phyloP scores from a whole-genome alignment of 139 green algal species.

The Penium margaritaceum region DNA sequence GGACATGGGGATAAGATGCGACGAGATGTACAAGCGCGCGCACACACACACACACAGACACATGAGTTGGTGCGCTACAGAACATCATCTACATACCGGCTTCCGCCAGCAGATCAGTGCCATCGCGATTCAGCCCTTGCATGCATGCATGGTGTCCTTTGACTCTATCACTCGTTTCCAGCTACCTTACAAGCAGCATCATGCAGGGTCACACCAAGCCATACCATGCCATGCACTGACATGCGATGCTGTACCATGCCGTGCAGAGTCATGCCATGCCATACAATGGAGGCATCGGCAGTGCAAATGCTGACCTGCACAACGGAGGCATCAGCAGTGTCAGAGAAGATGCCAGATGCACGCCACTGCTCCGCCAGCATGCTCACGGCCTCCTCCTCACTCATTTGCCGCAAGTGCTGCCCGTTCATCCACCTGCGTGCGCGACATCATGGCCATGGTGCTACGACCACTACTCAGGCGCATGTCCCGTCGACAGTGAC shows the following conservation, averaged over 20 bases:
- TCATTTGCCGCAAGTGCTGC: constrained; percentile 72
- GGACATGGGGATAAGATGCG: not conserved
- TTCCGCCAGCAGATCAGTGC: too few species aligned
- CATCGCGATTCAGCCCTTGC: too few species aligned
- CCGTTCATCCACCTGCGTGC: constrained; percentile 58
- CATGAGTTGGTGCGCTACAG: not conserved
- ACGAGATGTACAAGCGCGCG: not conserved
- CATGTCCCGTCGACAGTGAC: not conserved
- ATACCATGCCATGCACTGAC: not conserved
- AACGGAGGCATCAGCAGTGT: not conserved
- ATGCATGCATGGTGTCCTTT: not conserved
- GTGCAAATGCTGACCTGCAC: constrained; percentile 24
- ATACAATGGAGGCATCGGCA: constrained; percentile 58
- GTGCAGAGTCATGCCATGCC: not conserved
- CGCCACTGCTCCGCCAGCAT: constrained; percentile 53
- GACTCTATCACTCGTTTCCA: not conserved
- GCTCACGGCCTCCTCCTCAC: constrained; percentile 48
- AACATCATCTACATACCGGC: too few species aligned
- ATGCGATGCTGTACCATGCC: not conserved
- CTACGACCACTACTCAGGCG: not conserved
- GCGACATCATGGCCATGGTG: not conserved
- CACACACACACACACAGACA: not conserved
- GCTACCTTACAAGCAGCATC: not conserved
- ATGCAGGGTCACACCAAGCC: not conserved
- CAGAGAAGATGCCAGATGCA: constrained; percentile 56